phyloP scores from a whole-genome alignment of 495 filamentous ascomycete species.

The Massariosphaeria phaeospora region DNA sequence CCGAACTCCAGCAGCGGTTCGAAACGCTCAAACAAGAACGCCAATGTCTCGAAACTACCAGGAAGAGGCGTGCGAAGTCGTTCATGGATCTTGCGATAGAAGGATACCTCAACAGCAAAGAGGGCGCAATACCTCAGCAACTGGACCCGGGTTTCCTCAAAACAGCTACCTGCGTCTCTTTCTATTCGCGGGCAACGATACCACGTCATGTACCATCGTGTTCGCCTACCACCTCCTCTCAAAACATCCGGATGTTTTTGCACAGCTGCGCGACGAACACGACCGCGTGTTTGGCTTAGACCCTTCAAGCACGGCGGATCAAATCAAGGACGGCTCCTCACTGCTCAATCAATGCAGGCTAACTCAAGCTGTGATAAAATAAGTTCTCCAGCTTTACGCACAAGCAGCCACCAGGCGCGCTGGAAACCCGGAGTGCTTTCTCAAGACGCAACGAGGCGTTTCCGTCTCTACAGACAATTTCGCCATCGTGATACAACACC shows the following conservation, averaged over 20 bases:
- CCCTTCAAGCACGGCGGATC: neutral
- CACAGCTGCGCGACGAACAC: constrained; percentile 32
- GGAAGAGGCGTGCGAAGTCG: too few species aligned
- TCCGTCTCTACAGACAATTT: constrained; percentile 34
- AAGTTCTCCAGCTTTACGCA: neutral
- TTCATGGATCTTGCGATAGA: too few species aligned
- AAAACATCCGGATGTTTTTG: constrained; percentile 41
- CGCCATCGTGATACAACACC: constrained; percentile 23
- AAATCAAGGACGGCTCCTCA: neutral
- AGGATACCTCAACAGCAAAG: too few species aligned
- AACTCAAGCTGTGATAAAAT: constrained; percentile 4
- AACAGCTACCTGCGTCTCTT: too few species aligned
- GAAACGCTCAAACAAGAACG: too few species aligned
- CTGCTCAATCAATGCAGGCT: neutral
- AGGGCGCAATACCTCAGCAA: too few species aligned
- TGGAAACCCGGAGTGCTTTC: neutral
- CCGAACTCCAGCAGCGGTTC: too few species aligned
- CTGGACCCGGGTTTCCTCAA: too few species aligned
- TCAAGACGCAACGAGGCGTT: constrained; percentile 24
- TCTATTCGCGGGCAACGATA: constrained; percentile 49
- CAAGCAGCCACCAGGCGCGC: neutral
- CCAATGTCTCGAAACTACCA: too few species aligned
- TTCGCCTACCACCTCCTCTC: constrained; percentile 47
- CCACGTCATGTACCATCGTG: constrained; percentile 41
- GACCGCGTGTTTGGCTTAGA: neutral